A percentile compares a stretch with the other conserved stretches of the same genome.
Evolutionary conservation across 2,329 filamentous ascomycete species (phyloP).

Genomic region (Pestalotiopsis fici): DNA sequence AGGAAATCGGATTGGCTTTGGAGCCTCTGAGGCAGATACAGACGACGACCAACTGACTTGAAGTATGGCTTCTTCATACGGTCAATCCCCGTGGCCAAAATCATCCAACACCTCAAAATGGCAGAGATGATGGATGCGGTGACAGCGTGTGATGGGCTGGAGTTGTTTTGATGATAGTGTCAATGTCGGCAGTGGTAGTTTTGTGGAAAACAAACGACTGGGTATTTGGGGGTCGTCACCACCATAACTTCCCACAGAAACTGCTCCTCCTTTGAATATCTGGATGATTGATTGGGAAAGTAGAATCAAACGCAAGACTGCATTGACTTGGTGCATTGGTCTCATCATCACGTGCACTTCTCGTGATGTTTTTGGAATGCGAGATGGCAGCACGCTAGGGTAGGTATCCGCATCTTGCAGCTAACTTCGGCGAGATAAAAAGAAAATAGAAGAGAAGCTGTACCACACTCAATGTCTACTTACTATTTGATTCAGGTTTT

Average conservation of each 20-base stretch:
- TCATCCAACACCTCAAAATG: too few relatives aligned
- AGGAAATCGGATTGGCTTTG: too few relatives aligned
- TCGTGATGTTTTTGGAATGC: not conserved
- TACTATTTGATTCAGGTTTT: conserved; percentile 96
- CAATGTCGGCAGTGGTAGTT: too few relatives aligned
- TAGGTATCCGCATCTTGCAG: not conserved
- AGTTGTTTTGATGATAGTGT: too few relatives aligned
- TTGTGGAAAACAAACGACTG: too few relatives aligned
- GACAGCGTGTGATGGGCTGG: too few relatives aligned
- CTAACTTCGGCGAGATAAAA: not conserved
- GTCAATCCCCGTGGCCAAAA: too few relatives aligned
- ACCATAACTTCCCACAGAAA: not conserved
- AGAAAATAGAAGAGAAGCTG: not conserved
- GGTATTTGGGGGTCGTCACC: too few relatives aligned
- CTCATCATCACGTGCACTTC: not conserved
- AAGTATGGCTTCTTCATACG: too few relatives aligned
- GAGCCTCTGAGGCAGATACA: too few relatives aligned
- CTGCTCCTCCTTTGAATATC: not conserved
- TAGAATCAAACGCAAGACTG: not conserved
- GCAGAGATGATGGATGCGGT: too few relatives aligned
- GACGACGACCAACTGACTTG: too few relatives aligned
- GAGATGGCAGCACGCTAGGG: not conserved
- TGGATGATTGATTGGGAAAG: not conserved
- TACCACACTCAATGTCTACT: conserved; percentile 38
- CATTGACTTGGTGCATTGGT: not conserved